Conservation (phyloP, 2,329 filamentous ascomycete species). For the Penicillium brasilianum region DNA sequence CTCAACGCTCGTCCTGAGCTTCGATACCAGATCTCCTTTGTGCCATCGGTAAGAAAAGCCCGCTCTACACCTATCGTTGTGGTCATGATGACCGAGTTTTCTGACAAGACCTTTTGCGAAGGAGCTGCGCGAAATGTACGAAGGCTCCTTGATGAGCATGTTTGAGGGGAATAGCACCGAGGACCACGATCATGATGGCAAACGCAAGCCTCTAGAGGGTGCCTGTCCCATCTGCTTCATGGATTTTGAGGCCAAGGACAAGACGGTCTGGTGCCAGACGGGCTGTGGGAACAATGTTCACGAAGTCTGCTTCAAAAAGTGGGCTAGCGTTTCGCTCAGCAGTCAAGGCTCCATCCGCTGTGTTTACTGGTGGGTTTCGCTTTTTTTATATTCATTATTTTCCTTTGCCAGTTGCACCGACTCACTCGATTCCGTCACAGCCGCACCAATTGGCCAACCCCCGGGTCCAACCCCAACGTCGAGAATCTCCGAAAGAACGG, state of each 20-base stretch:
- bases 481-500: conserved; percentile 38
- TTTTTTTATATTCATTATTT: background rate
- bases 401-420: background rate
- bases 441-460: conserved; percentile 48
- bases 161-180: conserved; percentile 39
- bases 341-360: conserved; percentile 42
- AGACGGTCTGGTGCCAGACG: conserved; percentile 63
- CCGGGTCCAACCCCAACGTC: conserved; percentile 37
- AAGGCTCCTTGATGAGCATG: conserved; percentile 57
- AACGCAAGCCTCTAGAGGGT: conserved; percentile 64
- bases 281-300: conserved; percentile 69
- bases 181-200: conserved; percentile 47
- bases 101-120: conserved; percentile 15
- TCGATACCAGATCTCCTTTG: conserved; percentile 64
- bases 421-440: conserved; percentile 29
- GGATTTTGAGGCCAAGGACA: conserved; percentile 54
- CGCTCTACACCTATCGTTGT: no score
- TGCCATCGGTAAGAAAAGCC: conserved; percentile 56
- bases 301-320: conserved; percentile 61
- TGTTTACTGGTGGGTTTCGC: conserved; percentile 50
- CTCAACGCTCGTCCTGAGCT: conserved; percentile 62
- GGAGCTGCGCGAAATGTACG: conserved; percentile 63
- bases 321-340: conserved; percentile 48
- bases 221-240: conserved; percentile 69
- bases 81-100: no score